phyloP scores from a whole-genome alignment of 768 basidiomycete species.

The Tricholoma sp. region DNA sequence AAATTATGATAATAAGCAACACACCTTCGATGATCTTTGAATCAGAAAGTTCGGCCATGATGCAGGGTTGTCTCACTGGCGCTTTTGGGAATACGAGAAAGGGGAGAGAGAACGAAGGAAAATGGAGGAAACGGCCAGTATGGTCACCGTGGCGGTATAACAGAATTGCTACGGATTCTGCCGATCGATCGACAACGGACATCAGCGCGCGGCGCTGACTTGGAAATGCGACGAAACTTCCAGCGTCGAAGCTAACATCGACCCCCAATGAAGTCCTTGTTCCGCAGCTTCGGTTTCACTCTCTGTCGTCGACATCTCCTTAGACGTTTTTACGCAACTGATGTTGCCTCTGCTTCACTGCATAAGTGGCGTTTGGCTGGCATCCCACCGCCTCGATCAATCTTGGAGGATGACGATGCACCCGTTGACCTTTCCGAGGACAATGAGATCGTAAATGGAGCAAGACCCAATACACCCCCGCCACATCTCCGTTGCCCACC shows the following conservation, averaged over 20 bases:
- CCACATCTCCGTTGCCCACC: constrained; percentile 34
- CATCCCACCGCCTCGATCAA: constrained; percentile 35
- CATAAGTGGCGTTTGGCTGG: constrained; percentile 37
- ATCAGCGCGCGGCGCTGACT: constrained; percentile 4
- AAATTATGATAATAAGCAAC: constrained; percentile 1
- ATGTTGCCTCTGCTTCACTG: constrained; percentile 8
- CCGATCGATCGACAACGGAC: constrained; percentile 15
- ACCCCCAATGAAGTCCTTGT: constrained; percentile 19
- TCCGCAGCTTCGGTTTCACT: constrained; percentile 14
- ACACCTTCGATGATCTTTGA: constrained; percentile 68
- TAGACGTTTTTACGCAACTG: constrained; percentile 19
- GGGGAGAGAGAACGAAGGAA: constrained; percentile 1
- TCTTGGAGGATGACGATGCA: constrained; percentile 43
- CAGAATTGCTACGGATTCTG: constrained; percentile 15
- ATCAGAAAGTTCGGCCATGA: constrained; percentile 79
- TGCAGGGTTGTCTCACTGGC: constrained; percentile 1
- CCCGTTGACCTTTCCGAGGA: constrained; percentile 48
- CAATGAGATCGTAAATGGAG: constrained; percentile 42
- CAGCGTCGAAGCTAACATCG: not conserved
- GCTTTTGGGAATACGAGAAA: not conserved
- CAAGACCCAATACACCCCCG: constrained; percentile 30
- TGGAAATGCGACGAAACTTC: constrained; percentile 4
- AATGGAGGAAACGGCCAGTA: constrained; percentile 1
- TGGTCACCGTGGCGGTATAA: not conserved
- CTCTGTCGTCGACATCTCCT: constrained; percentile 12